phyloP scores from a whole-genome alignment of 129 eudicot genomes.

The Erigeron canadensis region DNA sequence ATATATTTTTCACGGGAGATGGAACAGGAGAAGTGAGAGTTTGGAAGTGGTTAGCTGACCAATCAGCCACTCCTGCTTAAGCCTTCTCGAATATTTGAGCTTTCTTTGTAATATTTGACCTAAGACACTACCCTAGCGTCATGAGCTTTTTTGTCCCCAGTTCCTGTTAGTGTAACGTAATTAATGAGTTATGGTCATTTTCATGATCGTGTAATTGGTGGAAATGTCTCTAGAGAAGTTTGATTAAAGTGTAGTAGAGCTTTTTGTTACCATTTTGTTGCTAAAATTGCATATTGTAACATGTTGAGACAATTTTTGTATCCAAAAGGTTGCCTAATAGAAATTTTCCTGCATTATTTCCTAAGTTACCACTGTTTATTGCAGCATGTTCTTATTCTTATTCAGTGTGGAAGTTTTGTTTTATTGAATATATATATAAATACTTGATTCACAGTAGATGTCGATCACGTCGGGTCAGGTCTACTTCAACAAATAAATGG shows the following conservation, averaged over 20 bases:
- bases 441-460: too few species aligned
- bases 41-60: slow-evolving; percentile 79
- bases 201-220: not conserved
- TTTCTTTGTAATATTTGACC: slow-evolving; percentile 22
- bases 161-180: slow-evolving; percentile 14
- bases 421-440: too few species aligned
- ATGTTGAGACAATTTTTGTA: slow-evolving; percentile 27
- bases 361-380: not conserved
- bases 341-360: slow-evolving; percentile 7
- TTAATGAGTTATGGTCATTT: slow-evolving; percentile 16
- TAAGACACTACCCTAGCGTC: not conserved
- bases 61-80: slow-evolving; percentile 37
- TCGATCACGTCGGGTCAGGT: too few species aligned
- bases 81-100: slow-evolving; percentile 15
- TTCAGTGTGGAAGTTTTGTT: too few species aligned
- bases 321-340: slow-evolving; percentile 25
- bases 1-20: slow-evolving; percentile 88
- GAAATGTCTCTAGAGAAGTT: slow-evolving; percentile 10
- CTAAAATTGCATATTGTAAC: slow-evolving; percentile 21
- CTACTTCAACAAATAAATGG: too few species aligned
- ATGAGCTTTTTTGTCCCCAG: not conserved
- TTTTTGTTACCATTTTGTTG: not conserved
- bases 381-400: not conserved
- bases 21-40: slow-evolving; percentile 90
- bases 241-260: slow-evolving; percentile 1